These are phyloP conservation scores for Lactarius trivialis DNA, from an alignment of 768 basidiomycete genomes.

Conservation along the genomic window DNA sequence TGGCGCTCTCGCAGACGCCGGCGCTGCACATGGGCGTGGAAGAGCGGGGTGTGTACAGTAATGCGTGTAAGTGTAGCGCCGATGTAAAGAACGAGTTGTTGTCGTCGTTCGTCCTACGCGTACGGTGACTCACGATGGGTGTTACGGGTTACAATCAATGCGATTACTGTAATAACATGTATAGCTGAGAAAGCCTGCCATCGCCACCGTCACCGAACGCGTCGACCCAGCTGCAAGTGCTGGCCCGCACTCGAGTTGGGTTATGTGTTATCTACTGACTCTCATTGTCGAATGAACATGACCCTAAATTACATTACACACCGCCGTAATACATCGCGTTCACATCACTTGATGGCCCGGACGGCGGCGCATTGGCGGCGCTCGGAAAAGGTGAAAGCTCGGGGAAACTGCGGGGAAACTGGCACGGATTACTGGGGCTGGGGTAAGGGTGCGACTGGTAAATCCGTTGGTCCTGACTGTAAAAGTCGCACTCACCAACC, in stretches of 20 bases:
- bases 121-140: no score
- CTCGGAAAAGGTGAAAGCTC: constrained; percentile 1
- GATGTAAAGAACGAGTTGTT: background rate
- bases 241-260: no score
- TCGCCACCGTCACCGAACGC: no score
- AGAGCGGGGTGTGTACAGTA: constrained; percentile 34
- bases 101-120: background rate
- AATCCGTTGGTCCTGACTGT: no score
- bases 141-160: background rate
- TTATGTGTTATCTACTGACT: no score
- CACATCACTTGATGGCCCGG: background rate
- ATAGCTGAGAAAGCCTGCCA: no score
- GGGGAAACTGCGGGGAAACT: constrained; percentile 5
- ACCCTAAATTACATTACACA: no score
- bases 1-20: constrained; percentile 63
- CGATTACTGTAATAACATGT: no score
- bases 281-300: background rate
- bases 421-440: background rate
- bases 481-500: background rate
- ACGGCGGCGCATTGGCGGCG: background rate
- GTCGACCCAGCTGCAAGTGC: no score
- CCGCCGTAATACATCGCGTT: background rate
- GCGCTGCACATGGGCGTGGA: constrained; percentile 57
- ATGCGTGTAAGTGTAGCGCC: no score
- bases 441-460: background rate